phyloP scores from a whole-genome alignment of 768 basidiomycete genomes.

The Trichaptum fuscoviolaceum region DNA sequence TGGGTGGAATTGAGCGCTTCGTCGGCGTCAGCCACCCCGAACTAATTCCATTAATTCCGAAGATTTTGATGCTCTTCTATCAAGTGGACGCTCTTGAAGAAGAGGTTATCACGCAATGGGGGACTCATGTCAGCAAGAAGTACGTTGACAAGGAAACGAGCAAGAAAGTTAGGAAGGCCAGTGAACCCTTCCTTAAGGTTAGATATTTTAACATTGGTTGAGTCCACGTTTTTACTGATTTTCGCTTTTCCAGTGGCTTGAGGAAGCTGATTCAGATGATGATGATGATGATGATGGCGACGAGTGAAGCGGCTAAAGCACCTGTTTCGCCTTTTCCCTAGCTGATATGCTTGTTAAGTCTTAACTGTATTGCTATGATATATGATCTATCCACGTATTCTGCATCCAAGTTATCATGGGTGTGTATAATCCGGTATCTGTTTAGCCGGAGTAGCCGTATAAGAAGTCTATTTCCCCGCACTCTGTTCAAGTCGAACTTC shows the following conservation, averaged over 20 bases:
- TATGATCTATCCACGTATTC: background rate
- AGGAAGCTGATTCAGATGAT: slow-evolving; percentile 66
- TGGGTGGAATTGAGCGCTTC: slow-evolving; percentile 89
- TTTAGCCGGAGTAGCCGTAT: background rate
- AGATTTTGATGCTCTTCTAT: slow-evolving; percentile 91
- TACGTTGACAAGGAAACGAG: slow-evolving; percentile 92
- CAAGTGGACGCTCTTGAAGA: slow-evolving; percentile 92
- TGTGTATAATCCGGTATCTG: background rate
- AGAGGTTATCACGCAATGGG: slow-evolving; percentile 86
- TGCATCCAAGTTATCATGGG: background rate
- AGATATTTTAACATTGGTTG: slow-evolving; percentile 10
- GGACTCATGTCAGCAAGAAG: slow-evolving; percentile 94
- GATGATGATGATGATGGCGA: slow-evolving; percentile 55
- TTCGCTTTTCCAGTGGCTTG: slow-evolving; percentile 60
- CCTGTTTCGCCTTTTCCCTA: too few relatives aligned
- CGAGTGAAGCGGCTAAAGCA: slow-evolving; percentile 13
- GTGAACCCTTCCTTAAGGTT: slow-evolving; percentile 92
- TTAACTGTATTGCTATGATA: background rate
- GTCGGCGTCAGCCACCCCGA: slow-evolving; percentile 74
- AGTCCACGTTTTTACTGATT: background rate
- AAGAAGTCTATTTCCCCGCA: background rate
- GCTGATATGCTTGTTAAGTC: background rate
- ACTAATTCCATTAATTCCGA: slow-evolving; percentile 68
- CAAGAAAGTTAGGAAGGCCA: slow-evolving; percentile 94
- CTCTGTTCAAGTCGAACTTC: background rate